Evolutionary conservation across 192 early-diverging fungal genomes (phyloP).

Genomic region (Podila verticillata): DNA sequence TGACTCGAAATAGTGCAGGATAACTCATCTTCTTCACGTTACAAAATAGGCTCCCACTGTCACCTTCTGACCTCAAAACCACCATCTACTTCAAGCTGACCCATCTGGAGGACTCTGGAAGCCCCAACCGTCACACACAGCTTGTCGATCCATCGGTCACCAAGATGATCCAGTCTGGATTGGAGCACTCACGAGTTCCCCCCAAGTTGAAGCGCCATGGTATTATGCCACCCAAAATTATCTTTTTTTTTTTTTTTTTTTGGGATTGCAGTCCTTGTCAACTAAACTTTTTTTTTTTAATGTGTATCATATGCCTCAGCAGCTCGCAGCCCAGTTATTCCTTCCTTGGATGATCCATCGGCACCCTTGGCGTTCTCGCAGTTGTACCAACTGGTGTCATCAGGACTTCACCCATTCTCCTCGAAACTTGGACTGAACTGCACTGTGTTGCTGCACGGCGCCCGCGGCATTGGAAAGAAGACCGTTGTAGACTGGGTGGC

Average conservation of each 20-base stretch:
- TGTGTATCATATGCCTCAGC: background rate
- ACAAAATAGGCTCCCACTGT: conserved; percentile 15
- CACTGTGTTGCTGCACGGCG: conserved; percentile 80
- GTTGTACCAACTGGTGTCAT: conserved; percentile 69
- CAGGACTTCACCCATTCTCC: conserved; percentile 80
- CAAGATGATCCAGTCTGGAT: conserved; percentile 70
- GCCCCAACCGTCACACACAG: conserved; percentile 45
- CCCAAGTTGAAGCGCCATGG: conserved; percentile 38
- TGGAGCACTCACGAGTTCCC: conserved; percentile 69
- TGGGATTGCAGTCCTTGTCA: background rate
- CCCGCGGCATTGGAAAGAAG: conserved; percentile 86
- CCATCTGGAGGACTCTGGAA: conserved; percentile 33
- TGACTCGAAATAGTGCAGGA: background rate
- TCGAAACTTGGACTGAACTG: conserved; percentile 73
- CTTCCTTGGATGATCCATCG: conserved; percentile 34
- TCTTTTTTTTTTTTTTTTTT: too few species aligned
- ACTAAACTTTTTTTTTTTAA: too few species aligned
- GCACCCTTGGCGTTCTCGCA: conserved; percentile 53
- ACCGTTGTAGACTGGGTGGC: conserved; percentile 72
- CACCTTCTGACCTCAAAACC: conserved; percentile 21
- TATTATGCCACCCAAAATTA: background rate
- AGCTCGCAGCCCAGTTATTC: conserved; percentile 44
- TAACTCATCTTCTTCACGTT: too few species aligned
- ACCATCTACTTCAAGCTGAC: conserved; percentile 51
- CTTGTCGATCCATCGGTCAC: conserved; percentile 64